A percentile compares a stretch with the other conserved stretches of the same genome.
Evolutionary conservation across 108 stramenopile species (phyloP).

Genomic region (Nannochloropsis gaditana): DNA sequence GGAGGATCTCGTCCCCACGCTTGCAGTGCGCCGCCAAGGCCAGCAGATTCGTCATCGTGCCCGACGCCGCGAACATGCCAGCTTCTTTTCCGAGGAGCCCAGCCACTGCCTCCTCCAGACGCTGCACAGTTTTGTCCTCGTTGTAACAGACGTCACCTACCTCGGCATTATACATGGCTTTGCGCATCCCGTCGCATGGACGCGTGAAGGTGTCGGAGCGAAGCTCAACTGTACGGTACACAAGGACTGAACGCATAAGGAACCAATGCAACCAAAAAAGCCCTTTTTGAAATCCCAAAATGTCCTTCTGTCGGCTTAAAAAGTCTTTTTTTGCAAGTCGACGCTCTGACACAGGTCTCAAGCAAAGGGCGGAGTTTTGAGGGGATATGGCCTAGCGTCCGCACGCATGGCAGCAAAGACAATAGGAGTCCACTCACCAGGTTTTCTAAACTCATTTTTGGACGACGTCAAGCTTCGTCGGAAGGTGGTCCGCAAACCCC

Average conservation of each 20-base stretch:
- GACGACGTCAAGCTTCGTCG: background rate
- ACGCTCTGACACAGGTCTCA: too few species aligned
- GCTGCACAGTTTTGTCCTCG: slow-evolving; percentile 81
- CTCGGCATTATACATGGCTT: slow-evolving; percentile 59
- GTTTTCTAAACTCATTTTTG: background rate
- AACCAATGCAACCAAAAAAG: too few species aligned
- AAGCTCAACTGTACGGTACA: slow-evolving; percentile 28
- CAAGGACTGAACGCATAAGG: too few species aligned
- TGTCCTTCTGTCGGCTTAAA: too few species aligned
- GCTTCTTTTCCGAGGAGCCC: slow-evolving; percentile 75
- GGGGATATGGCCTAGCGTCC: too few species aligned
- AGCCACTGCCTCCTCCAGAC: slow-evolving; percentile 72
- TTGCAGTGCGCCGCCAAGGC: slow-evolving; percentile 76
- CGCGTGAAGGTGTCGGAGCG: slow-evolving; percentile 40
- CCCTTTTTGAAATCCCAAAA: too few species aligned
- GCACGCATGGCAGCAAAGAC: too few species aligned
- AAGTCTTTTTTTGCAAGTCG: too few species aligned
- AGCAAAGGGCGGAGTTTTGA: too few species aligned
- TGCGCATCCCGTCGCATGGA: slow-evolving; percentile 32
- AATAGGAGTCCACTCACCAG: background rate
- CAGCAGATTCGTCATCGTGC: slow-evolving; percentile 90
- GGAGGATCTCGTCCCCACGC: slow-evolving; percentile 59
- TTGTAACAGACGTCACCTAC: slow-evolving; percentile 85
- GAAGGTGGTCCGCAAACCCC: background rate
- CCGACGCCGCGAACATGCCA: slow-evolving; percentile 82